Conservation (phyloP, 306 rosid genomes). For the Herpetospermum pedunculosum region DNA sequence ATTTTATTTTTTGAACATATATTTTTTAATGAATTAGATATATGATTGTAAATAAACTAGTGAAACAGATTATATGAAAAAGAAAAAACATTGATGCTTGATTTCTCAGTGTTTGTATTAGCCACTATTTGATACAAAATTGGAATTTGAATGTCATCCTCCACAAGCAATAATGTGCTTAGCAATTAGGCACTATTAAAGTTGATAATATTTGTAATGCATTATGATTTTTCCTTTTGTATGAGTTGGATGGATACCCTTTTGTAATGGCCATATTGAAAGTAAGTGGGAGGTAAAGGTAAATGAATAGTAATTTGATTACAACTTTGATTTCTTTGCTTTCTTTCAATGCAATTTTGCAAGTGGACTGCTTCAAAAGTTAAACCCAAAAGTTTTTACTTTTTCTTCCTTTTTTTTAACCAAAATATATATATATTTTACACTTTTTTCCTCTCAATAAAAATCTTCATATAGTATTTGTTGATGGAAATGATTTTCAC, state of each 20-base stretch:
- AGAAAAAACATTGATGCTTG: no score
- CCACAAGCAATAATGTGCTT: conserved; percentile 2
- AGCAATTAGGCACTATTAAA: neutral
- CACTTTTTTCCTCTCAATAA: neutral
- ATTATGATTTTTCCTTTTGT: neutral
- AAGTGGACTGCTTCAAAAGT: neutral
- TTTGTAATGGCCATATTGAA: neutral
- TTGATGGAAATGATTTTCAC: neutral
- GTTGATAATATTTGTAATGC: neutral
- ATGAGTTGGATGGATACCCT: neutral
- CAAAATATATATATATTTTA: neutral
- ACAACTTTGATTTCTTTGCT: neutral
- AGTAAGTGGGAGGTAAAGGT: neutral
- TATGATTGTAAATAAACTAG: no score
- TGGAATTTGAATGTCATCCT: conserved; percentile 2
- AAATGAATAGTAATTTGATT: neutral
- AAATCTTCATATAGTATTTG: neutral
- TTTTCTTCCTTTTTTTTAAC: neutral
- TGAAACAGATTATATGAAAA: no score
- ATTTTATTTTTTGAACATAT: no score
- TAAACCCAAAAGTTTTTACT: neutral
- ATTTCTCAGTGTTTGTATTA: no score
- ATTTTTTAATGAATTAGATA: no score
- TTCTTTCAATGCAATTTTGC: neutral
- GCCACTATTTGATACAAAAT: no score